Evolutionary conservation across 2,329 filamentous ascomycete species (phyloP), one percentile per base, ranked within the genome.

Genomic region (Epichloe aotearoae): DNA sequence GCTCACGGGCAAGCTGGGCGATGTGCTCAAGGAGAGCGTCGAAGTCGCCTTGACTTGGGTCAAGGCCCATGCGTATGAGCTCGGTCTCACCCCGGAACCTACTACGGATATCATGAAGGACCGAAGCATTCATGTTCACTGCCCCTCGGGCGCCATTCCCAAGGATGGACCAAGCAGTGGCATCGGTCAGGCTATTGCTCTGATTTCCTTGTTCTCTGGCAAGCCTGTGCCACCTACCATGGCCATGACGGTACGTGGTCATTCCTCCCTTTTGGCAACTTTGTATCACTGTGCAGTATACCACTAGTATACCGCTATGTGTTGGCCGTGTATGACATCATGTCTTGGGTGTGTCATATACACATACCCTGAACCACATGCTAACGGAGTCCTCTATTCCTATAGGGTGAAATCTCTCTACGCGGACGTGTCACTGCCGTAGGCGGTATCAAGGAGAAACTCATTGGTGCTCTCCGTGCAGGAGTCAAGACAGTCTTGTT

Each of bases 41-140:
- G 91, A 97, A 67, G 93, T 98, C 19, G 93, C 93, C 11, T 76
- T 97, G 36, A 91, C 85, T 15, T 98, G 93, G 93, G 93, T 98
- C 48, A 96, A 96, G 68, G 87, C 88, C 4, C 91, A 98, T 65
- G 90, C 91, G 3, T 96, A 85, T 61, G 88, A 95, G 62, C 76
- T 98, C 12, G 89, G 89, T 10, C 73, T 98, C 40, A 89, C 88
- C 4, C 75, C 83, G 51, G 83, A 89, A 55, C 84, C 86, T 8
- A 81, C 81, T 50, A 86, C 91, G 58, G 91, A 98, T 65, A 90
- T 98, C 62, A 96, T 97, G 89, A 91, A 93, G 72, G 84, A 86
- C 60, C 83, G 93, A 55, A 89, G 84, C 66, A 84, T 98, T 54
- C 93, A 98, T 64, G 90, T 98, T 8, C 93, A 98, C 68, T 98